Evolutionary conservation across 208 protist species (phyloP).

Genomic region (Jaenimonas drosophilae): DNA sequence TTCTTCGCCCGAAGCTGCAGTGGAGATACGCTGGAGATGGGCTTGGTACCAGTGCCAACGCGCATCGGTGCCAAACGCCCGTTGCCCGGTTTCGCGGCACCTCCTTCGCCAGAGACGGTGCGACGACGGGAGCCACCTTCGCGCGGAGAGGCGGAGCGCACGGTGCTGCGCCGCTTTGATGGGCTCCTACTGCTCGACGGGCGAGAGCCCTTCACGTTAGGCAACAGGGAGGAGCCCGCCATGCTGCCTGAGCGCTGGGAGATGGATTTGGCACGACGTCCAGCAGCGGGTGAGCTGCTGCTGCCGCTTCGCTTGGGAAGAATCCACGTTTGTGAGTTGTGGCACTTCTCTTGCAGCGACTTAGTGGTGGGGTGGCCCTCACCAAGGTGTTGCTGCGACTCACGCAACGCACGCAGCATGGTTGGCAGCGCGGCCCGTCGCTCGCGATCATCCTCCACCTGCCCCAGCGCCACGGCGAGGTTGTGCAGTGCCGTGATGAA

Average conservation of each 20-base stretch:
- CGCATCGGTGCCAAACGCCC: too few species aligned
- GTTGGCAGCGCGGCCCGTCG: constrained; percentile 39
- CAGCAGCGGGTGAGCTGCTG: neutral
- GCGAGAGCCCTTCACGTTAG: too few species aligned
- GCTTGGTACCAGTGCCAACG: too few species aligned
- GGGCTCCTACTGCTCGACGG: too few species aligned
- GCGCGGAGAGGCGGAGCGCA: too few species aligned
- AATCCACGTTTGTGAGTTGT: constrained; percentile 24
- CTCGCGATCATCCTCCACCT: constrained; percentile 28
- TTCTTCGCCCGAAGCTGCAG: constrained; percentile 7
- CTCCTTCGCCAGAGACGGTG: too few species aligned
- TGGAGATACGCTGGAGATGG: too few species aligned
- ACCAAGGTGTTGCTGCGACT: constrained; percentile 42
- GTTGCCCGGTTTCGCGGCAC: too few species aligned
- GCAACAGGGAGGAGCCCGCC: too few species aligned
- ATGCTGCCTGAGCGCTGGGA: too few species aligned
- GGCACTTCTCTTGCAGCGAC: constrained; percentile 60
- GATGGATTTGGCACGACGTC: neutral
- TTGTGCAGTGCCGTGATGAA: constrained; percentile 79
- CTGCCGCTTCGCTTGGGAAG: neutral
- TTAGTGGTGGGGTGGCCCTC: constrained; percentile 52
- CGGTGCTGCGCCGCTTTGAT: too few species aligned
- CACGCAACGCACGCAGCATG: constrained; percentile 61
- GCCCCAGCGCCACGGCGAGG: constrained; percentile 57
- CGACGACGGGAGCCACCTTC: too few species aligned